These are phyloP conservation scores for Colletotrichum tropicale DNA, from an alignment of 2,329 filamentous ascomycete genomes.

Conservation along the genomic window DNA sequence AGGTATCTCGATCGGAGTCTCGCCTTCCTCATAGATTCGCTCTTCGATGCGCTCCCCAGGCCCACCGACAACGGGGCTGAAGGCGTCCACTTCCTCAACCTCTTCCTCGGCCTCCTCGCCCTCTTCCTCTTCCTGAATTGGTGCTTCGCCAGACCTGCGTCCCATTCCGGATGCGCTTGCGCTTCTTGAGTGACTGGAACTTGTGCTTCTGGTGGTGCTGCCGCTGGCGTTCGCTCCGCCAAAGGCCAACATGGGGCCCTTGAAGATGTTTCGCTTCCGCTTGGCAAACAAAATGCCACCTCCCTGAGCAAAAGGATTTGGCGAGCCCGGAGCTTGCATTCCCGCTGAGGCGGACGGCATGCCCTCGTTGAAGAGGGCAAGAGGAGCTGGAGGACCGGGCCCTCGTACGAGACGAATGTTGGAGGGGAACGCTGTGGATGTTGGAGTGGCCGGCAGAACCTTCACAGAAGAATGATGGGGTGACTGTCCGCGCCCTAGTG, in stretches of 20 bases:
- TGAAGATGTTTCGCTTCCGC: conserved; percentile 81
- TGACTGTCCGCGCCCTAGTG: conserved; percentile 67
- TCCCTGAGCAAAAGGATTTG: conserved; percentile 56
- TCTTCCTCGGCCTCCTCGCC: conserved; percentile 50
- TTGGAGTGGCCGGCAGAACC: conserved; percentile 91
- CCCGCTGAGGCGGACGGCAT: conserved; percentile 45
- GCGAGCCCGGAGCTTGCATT: conserved; percentile 52
- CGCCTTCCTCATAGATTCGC: conserved; percentile 38
- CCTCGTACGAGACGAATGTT: conserved; percentile 84
- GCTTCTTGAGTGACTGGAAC: conserved; percentile 55
- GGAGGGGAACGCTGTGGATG: conserved; percentile 74
- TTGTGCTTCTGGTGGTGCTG: conserved; percentile 38
- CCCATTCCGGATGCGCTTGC: conserved; percentile 69
- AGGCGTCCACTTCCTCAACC: conserved; percentile 64
- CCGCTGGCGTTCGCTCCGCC: conserved; percentile 41
- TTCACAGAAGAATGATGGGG: conserved; percentile 93
- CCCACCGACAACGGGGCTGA: conserved; percentile 53
- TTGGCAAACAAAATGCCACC: conserved; percentile 77
- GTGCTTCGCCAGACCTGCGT: conserved; percentile 74
- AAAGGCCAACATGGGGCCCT: conserved; percentile 73
- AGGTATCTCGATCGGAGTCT: conserved; percentile 1
- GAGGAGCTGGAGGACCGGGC: conserved; percentile 52
- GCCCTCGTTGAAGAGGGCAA: conserved; percentile 63
- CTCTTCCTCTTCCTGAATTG: conserved; percentile 71
- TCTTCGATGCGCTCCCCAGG: conserved; percentile 51